Evolutionary conservation across 352 stramenopile species (phyloP).

Genomic region (Thalassiosira mediterranea): DNA sequence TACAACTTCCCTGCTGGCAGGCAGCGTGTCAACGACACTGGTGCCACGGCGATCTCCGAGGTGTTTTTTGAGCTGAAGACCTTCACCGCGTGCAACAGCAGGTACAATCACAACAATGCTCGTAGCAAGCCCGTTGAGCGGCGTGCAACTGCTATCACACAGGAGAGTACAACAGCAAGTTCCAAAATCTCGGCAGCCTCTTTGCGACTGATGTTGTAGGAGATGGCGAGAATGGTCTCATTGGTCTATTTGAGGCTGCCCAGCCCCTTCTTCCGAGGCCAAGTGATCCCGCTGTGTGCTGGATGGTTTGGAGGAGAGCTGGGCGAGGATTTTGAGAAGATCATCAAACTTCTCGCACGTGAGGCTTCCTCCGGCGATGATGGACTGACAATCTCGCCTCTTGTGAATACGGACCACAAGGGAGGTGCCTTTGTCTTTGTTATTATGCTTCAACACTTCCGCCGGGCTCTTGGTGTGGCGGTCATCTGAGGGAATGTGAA

Average conservation of each 20-base stretch:
- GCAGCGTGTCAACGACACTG: conserved; percentile 20
- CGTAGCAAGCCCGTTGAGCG: not conserved
- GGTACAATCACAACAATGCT: conserved; percentile 16
- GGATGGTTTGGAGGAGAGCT: not conserved
- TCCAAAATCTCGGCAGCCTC: conserved; percentile 15
- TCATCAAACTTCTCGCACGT: conserved; percentile 9
- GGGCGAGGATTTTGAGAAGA: conserved; percentile 4
- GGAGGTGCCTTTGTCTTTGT: not conserved
- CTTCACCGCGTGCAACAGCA: not conserved
- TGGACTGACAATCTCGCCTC: not conserved
- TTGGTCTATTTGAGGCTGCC: conserved; percentile 11
- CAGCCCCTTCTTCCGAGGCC: conserved; percentile 7
- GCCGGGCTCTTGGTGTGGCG: conserved; percentile 8
- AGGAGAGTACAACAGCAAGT: conserved; percentile 6
- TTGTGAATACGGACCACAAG: not conserved
- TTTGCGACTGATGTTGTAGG: conserved; percentile 15
- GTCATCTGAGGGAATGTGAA: conserved; percentile 18
- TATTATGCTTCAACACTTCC: conserved; percentile 17
- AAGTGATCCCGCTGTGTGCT: conserved; percentile 10
- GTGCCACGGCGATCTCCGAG: not conserved
- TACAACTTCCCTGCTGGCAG: conserved; percentile 18
- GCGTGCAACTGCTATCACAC: conserved; percentile 3
- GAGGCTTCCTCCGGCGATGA: not conserved
- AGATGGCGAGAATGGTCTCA: conserved; percentile 5
- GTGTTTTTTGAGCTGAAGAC: conserved; percentile 26